Evolutionary conservation across 306 rosid genomes (phyloP).

Genomic region (Vigna angularis): DNA sequence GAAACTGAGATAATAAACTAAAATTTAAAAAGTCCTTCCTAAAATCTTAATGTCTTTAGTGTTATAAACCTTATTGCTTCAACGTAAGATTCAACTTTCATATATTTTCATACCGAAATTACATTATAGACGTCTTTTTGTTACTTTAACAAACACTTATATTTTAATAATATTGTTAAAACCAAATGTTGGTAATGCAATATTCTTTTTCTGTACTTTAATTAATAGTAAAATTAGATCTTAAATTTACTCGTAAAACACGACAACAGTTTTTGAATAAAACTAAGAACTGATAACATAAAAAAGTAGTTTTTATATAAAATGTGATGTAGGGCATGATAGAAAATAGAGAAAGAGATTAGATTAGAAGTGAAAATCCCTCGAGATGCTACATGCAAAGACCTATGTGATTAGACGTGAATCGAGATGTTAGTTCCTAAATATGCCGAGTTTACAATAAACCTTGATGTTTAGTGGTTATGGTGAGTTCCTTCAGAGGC

Average conservation of each 20-base stretch:
- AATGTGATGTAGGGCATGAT: background rate
- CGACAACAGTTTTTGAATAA: background rate
- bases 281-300: background rate
- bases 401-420: background rate
- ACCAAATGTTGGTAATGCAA: background rate
- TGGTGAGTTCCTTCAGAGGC: background rate
- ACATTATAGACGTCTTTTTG: too few relatives aligned
- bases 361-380: background rate
- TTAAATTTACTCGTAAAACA: background rate
- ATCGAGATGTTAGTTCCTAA: conserved; percentile 4
- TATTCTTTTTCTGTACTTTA: background rate
- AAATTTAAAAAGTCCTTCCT: too few relatives aligned
- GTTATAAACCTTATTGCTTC: too few relatives aligned
- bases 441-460: background rate
- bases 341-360: background rate
- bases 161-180: background rate
- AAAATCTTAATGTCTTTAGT: too few relatives aligned
- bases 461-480: conserved; percentile 9
- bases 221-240: background rate
- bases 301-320: background rate
- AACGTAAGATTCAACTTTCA: too few relatives aligned
- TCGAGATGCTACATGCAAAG: conserved; percentile 2
- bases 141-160: too few relatives aligned
- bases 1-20: too few relatives aligned
- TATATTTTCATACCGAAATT: too few relatives aligned